Evolutionary conservation across 2,329 filamentous ascomycete genomes (phyloP), one percentile per base, ranked within the genome.

Genomic region (Talaromyces sp.): DNA sequence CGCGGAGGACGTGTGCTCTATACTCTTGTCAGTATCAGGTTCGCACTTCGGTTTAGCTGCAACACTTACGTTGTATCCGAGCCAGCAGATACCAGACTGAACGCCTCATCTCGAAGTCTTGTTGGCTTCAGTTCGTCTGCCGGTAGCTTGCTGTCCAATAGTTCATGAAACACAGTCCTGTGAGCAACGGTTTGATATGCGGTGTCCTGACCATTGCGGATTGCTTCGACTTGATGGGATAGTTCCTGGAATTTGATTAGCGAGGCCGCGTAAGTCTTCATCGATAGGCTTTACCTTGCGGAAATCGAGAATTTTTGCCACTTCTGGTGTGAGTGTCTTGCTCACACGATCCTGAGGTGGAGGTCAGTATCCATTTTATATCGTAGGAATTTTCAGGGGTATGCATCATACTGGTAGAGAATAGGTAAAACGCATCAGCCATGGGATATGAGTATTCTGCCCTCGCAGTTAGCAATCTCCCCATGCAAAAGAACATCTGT

Each of bases 301-400:
- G 22, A 58, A 63, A 11, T 63, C 61, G 15, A 63, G 53, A 17
- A 63, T 63, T 40, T 63, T 49, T 56, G 61, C 61, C 61, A 63
- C 53, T 36, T 49, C 61, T 2, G 61, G 61, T 27, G 61, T 49
- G 22, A 63, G 34, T 29, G 25, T n/a, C 45, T 53, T 62, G 45
- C 47, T 62, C 45, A 62, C 60, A 2, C 60, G n/a, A 22, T 54
- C 38, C 60, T 62, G 25, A 29, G 47, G n/a, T 17, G 6, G 6
- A 51, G 2, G 17, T 51, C 4, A 51, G 47, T n/a, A 29, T 17
- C n/a, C 6, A n/a, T 2, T 2, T 51, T 8, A 17, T n/a, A 17
- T 51, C 13, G 15, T 51, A 29, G 15, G 2, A 17, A 29, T 51
- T 1, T n/a, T 17, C 5, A 51, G 25, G 10, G 25, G 6, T 8